These are phyloP conservation scores for Kodamaea sp. DNA, from an alignment of 1,139 yeast species.

Conservation along the genomic window DNA sequence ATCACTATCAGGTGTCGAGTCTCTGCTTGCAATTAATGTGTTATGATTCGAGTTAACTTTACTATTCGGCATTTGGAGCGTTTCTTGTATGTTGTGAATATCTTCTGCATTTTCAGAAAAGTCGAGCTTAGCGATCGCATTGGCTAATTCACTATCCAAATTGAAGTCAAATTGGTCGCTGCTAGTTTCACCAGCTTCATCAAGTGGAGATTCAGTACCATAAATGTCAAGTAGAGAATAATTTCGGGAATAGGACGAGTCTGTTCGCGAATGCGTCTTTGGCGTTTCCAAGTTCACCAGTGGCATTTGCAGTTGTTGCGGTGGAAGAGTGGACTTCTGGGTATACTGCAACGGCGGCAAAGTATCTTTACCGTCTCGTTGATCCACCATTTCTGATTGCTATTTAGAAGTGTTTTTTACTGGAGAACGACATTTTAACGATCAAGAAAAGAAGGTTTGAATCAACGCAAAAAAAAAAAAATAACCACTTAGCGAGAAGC, in stretches of 20 bases:
- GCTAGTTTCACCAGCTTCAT: slow-evolving; percentile 5
- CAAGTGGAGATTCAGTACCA: slow-evolving; percentile 17
- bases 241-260: slow-evolving; percentile 34
- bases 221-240: slow-evolving; percentile 25
- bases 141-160: too few species aligned
- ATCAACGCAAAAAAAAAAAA: not conserved
- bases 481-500: not conserved
- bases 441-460: not conserved
- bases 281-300: slow-evolving; percentile 10
- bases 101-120: not conserved
- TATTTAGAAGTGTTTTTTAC: not conserved
- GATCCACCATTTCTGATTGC: not conserved
- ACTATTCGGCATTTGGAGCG: too few species aligned
- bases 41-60: slow-evolving; percentile 2
- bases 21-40: slow-evolving; percentile 2
- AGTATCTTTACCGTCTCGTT: too few species aligned
- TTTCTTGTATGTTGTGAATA: too few species aligned
- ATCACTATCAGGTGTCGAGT: not conserved
- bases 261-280: slow-evolving; percentile 21
- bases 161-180: not conserved
- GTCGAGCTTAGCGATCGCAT: not conserved
- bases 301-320: not conserved
- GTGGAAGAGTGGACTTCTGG: too few species aligned
- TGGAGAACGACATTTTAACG: not conserved
- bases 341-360: too few species aligned